These are phyloP conservation scores for Trichoderma parareesei DNA, from an alignment of 495 filamentous ascomycete species.

Conservation along the genomic window DNA sequence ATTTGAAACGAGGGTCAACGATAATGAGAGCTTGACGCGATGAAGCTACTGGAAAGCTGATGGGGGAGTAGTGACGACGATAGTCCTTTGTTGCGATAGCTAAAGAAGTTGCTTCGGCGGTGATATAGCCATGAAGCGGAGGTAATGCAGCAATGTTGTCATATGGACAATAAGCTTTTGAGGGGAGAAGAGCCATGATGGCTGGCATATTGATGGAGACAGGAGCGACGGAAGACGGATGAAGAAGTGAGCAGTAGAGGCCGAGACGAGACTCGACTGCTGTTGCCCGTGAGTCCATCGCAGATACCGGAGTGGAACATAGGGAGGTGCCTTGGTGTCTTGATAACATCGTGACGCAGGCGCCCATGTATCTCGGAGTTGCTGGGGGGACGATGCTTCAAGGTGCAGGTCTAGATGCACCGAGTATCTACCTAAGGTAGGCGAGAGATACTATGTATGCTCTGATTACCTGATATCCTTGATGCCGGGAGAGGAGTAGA, in stretches of 20 bases:
- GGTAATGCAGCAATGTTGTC: not conserved
- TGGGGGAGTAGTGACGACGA: not conserved
- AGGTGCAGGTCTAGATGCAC: no score
- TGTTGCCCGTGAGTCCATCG: no score
- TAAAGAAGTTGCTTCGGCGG: not conserved
- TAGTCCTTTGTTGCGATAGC: not conserved
- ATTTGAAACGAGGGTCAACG: not conserved
- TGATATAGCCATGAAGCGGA: not conserved
- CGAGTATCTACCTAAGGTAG: no score
- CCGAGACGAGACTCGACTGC: no score
- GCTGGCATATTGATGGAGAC: not conserved
- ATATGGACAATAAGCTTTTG: not conserved
- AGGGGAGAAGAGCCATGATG: not conserved
- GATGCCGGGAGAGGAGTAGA: conserved; percentile 74
- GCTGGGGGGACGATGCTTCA: no score
- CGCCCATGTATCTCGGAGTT: no score
- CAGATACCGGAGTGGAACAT: no score
- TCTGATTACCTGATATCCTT: conserved; percentile 57
- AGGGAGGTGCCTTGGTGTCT: no score
- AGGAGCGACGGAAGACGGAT: not conserved
- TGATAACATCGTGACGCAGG: no score
- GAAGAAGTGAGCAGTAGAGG: not conserved
- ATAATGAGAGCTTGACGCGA: not conserved
- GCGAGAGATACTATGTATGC: no score
- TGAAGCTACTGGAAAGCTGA: conserved; percentile 3